Evolutionary conservation across 108 stramenopile genomes (phyloP), one percentile per base, ranked within the genome.

Genomic region (Cyclostephanos invisitatus): DNA sequence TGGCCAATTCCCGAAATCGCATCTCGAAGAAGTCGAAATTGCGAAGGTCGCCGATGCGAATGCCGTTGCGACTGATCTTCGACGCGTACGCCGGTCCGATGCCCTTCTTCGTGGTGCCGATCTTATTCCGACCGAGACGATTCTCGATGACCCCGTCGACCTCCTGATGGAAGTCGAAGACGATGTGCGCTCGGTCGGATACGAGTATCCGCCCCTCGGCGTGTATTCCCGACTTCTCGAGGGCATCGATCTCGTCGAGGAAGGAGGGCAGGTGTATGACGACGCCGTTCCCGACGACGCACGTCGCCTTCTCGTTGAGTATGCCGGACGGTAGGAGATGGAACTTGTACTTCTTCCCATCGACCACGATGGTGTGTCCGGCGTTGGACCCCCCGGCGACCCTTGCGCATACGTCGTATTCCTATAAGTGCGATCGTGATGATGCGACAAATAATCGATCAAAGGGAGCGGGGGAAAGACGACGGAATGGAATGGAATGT

Each of bases 51-150:
- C 97, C 97, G 27, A 98, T 84, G 53, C 99, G 96, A n/a, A 99
- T 80, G n/a, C 97, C 99, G 73, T 97, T 98, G n/a, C 99, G 85
- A 54, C 79, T 84, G 37, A 97, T 97, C 80, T 99, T 99, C 73
- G 91, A 89, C 15, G 97, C 90, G 82, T 99, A 99, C 20, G 97
- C 92, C 24, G 99, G 99, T 21, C 99, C 99, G 70, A 99, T 98
- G 49, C 99, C 99, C 82, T 96, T 94, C 78, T 95, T 95, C 69
- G 96, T 98, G 9, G 98, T 98, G 27, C 98, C 96, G 62, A 98
- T 95, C 80, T 96, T 94, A 77, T 97, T 91, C 63, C 96, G 8
- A 29, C 96, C 96, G 35, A 95, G 70, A 57, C 80, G 62, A 17
- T 66, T 70, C 74, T 98, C 97, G 36, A 77, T 68, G 11, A 81